Conservation (phyloP, 1,139 yeast species). For the Magnusiomyces suaveolens region DNA sequence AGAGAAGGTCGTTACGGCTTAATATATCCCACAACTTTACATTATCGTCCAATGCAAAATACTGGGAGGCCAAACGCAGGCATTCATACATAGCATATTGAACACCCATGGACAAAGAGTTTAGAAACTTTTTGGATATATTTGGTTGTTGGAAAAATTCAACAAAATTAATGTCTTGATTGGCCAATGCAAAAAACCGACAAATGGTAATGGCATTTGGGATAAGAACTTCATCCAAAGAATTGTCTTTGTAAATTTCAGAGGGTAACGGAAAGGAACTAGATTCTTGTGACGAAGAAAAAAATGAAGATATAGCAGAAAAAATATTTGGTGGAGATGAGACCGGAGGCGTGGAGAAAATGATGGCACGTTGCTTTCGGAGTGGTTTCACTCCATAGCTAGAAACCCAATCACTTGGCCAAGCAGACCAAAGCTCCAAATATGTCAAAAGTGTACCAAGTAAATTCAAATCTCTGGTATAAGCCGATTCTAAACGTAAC, state of each 20-base stretch:
- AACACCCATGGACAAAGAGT: not conserved
- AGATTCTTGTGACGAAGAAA: not conserved
- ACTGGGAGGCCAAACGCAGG: not conserved
- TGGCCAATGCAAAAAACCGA: not conserved
- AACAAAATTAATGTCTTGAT: not conserved
- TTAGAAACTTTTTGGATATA: slow-evolving; percentile 1
- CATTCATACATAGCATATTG: slow-evolving; percentile 3
- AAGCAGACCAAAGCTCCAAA: slow-evolving; percentile 57
- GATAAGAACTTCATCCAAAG: not conserved
- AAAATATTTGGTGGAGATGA: slow-evolving; percentile 22
- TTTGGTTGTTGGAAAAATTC: not conserved
- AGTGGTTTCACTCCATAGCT: slow-evolving; percentile 37
- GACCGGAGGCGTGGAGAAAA: slow-evolving; percentile 16
- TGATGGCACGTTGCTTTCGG: slow-evolving; percentile 2
- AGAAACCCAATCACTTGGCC: slow-evolving; percentile 56
- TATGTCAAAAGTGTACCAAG: slow-evolving; percentile 53
- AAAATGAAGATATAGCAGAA: not conserved
- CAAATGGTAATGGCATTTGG: not conserved
- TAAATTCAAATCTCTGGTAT: slow-evolving; percentile 31
- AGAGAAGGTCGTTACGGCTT: slow-evolving; percentile 54
- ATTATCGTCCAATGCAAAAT: not conserved
- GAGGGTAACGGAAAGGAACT: slow-evolving; percentile 1
- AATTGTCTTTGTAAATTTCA: slow-evolving; percentile 1
- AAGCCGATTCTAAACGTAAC: slow-evolving; percentile 46
- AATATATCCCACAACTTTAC: slow-evolving; percentile 46